Evolutionary conservation across 2,329 filamentous ascomycete species (phyloP), one percentile per base, ranked within the genome.

Genomic region (Aspergillus clavatus): DNA sequence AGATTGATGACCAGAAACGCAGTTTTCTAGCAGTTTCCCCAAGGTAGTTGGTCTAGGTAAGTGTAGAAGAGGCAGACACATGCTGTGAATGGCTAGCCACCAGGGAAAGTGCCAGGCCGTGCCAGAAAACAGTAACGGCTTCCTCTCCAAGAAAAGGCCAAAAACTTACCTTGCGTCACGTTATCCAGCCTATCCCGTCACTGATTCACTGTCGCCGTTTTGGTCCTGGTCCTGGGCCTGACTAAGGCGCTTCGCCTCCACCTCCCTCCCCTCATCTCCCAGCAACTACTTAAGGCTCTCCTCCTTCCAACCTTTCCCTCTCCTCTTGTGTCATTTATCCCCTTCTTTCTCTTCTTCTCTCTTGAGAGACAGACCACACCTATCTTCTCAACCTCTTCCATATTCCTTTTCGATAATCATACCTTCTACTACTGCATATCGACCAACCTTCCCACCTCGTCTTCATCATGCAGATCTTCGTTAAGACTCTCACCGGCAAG

Each of bases 381-480:
- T 42, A 39, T 31, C 33, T 42, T 42, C 46, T 42, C n/a, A n/a
- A 53, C 52, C 54, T 51, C 50, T 48, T n/a, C 59, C 47, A 44
- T 35, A 35, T 16, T 35, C 31, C 18, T 11, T n/a, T n/a, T 33
- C 42, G 45, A 35, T 24, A 40, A 50, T 37, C 45, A 36, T 36
- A 45, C 26, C 36, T 37, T 49, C 40, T 43, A 42, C 40, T 43
- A 42, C 51, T 24, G 23, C 4, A 45, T 38, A 42, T 38, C 43
- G 46, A 44, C 46, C 38, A 18, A 24, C 3, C 23, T 43, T 38
- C 29, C 23, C 38, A 47, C n/a, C n/a, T 59, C 47, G 28, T 55
- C 65, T 68, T 56, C 72, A 83, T 58, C 72, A 94, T 95, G 90
- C 90, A 95, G 81, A 95, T 96, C 80, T 96, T 95, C 74, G 90